phyloP scores from a whole-genome alignment of 2,329 filamentous ascomycete species.

The Xylaria multiplex region DNA sequence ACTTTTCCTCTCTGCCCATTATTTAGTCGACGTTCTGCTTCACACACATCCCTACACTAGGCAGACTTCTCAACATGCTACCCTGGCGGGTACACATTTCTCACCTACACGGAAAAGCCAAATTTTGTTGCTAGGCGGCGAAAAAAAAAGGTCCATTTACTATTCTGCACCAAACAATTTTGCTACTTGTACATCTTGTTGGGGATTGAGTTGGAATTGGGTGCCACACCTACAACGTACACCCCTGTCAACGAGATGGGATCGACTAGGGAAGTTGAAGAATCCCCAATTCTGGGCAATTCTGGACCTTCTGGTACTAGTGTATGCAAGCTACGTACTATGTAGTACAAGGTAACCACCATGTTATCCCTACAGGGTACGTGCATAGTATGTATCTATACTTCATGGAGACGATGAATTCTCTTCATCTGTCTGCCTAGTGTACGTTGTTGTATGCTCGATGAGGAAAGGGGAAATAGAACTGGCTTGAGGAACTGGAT shows the following conservation, averaged over 20 bases:
- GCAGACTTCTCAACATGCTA: slow-evolving; percentile 29
- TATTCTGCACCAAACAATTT: slow-evolving; percentile 46
- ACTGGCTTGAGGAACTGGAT: background rate
- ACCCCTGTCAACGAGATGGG: slow-evolving; percentile 17
- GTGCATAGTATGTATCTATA: background rate
- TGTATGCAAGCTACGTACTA: too few species aligned
- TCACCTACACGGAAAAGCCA: slow-evolving; percentile 19
- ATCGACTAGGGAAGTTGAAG: slow-evolving; percentile 7
- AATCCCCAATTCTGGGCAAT: background rate
- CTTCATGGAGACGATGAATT: background rate
- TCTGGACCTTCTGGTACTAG: background rate
- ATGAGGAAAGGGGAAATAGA: background rate
- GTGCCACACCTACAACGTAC: slow-evolving; percentile 43
- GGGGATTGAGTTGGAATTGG: slow-evolving; percentile 57
- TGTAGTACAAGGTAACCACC: background rate
- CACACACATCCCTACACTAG: background rate
- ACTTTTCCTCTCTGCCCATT: background rate
- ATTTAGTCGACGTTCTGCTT: slow-evolving; percentile 12
- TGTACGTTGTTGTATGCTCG: too few species aligned
- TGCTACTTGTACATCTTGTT: slow-evolving; percentile 47
- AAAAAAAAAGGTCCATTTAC: slow-evolving; percentile 4
- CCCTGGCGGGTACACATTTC: slow-evolving; percentile 10
- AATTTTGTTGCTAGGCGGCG: slow-evolving; percentile 26
- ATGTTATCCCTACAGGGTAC: too few species aligned
- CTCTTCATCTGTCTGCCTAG: background rate